A percentile compares a stretch with the other conserved stretches of the same genome.
Evolutionary conservation across 192 early-diverging fungal species (phyloP).

Genomic region (Gonapodya prolifera): DNA sequence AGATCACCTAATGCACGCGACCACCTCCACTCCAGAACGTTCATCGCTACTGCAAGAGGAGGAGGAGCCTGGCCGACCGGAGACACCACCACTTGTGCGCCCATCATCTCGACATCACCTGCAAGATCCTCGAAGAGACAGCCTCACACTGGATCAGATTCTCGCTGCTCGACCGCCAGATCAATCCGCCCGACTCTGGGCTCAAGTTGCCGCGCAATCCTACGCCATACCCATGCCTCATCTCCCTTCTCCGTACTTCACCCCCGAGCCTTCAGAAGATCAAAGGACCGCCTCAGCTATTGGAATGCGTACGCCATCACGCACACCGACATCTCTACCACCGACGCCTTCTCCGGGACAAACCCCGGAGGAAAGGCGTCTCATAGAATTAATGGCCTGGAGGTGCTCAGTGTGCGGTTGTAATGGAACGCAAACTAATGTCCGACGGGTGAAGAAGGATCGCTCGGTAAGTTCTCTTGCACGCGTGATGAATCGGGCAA

Average conservation of each 20-base stretch:
- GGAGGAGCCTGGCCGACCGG: too few species aligned
- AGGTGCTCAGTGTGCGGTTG: background rate
- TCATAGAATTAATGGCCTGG: background rate
- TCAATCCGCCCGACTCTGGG: background rate
- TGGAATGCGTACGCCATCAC: too few species aligned
- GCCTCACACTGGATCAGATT: background rate
- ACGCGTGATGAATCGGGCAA: too few species aligned
- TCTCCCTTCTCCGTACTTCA: background rate
- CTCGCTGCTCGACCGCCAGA: background rate
- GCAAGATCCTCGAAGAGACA: background rate
- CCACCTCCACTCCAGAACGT: too few species aligned
- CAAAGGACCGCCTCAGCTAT: too few species aligned
- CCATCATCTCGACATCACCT: too few species aligned
- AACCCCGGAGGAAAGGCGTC: background rate
- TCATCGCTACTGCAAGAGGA: too few species aligned
- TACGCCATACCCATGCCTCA: background rate
- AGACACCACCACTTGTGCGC: too few species aligned
- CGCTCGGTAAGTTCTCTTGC: background rate
- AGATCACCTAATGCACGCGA: too few species aligned
- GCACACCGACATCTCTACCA: background rate
- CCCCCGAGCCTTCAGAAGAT: background rate
- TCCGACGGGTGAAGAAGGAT: background rate
- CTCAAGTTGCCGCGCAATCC: background rate
- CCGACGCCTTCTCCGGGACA: background rate
- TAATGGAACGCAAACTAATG: background rate